Evolutionary conservation across 2,329 filamentous ascomycete species (phyloP).

Genomic region (Hyphodiscus sp.): DNA sequence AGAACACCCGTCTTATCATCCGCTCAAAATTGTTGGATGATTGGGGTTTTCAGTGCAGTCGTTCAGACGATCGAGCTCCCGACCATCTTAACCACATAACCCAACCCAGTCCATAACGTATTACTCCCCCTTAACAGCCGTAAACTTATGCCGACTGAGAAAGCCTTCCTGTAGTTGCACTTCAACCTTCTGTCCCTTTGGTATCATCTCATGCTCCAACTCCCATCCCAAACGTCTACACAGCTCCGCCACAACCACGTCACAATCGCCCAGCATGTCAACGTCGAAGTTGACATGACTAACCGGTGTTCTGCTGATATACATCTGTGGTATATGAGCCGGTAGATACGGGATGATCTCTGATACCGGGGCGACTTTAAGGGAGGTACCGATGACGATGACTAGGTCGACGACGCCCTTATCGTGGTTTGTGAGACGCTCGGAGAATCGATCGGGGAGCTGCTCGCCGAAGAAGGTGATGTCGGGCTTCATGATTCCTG

Average conservation of each 20-base stretch:
- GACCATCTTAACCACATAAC: not conserved
- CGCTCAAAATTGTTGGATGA: too few relatives aligned
- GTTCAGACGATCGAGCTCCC: too few relatives aligned
- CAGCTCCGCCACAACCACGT: constrained; percentile 81
- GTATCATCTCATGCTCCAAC: constrained; percentile 76
- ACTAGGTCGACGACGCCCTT: constrained; percentile 77
- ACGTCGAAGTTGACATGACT: constrained; percentile 93
- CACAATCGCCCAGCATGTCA: constrained; percentile 91
- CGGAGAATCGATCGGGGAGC: constrained; percentile 76
- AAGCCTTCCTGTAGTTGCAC: constrained; percentile 45
- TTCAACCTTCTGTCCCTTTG: constrained; percentile 54
- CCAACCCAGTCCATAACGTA: not conserved
- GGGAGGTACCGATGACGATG: constrained; percentile 89
- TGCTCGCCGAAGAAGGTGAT: constrained; percentile 97
- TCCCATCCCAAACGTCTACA: constrained; percentile 77
- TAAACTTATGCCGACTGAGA: constrained; percentile 39
- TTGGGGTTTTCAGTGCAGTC: too few relatives aligned
- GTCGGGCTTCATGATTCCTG: constrained; percentile 90
- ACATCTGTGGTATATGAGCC: constrained; percentile 78
- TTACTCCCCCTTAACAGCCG: not conserved
- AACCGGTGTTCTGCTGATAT: constrained; percentile 79
- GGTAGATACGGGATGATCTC: constrained; percentile 82
- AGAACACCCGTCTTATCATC: too few relatives aligned
- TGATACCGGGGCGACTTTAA: constrained; percentile 92
- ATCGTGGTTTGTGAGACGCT: constrained; percentile 75